A percentile compares a stretch with the other conserved stretches of the same genome.
Conservation (phyloP, 2,329 filamentous ascomycete species). For the Monilinia aucupariae region DNA sequence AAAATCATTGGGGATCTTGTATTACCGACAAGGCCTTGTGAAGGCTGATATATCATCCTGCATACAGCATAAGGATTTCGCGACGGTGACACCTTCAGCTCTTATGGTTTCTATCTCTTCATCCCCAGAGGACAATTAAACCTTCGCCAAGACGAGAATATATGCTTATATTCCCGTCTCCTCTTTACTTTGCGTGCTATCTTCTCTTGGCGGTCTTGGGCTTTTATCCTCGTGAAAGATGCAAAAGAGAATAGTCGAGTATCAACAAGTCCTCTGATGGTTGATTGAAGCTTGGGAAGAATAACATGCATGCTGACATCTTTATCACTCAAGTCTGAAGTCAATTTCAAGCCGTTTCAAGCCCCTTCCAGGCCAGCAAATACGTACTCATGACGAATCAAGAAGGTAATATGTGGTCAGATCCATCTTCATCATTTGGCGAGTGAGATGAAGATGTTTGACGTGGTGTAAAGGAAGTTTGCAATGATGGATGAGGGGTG, state of each 20-base stretch:
- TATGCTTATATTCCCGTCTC: neutral
- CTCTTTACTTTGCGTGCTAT: neutral
- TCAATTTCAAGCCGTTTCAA: neutral
- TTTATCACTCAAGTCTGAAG: neutral
- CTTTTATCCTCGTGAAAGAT: neutral
- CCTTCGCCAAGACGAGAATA: conserved; percentile 10
- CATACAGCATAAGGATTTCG: neutral
- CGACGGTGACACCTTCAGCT: neutral
- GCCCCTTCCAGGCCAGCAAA: conserved; percentile 1
- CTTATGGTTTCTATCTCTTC: neutral
- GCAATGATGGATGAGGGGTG: no score
- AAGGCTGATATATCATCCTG: neutral
- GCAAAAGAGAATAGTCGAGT: neutral
- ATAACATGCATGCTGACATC: neutral
- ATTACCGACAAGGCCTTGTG: neutral
- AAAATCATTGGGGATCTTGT: neutral
- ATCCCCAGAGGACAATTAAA: neutral
- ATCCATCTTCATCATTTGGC: neutral
- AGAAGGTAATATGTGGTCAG: neutral
- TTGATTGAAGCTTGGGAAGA: neutral
- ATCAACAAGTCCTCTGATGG: neutral
- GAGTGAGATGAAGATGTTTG: neutral
- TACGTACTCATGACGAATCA: neutral
- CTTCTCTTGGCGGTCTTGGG: neutral
- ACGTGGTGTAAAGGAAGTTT: no score